Percentiles rank a stretch among this genome's conserved stretches.
Conservation (phyloP, 2,329 filamentous ascomycete genomes). For the Tolypocladium album region DNA sequence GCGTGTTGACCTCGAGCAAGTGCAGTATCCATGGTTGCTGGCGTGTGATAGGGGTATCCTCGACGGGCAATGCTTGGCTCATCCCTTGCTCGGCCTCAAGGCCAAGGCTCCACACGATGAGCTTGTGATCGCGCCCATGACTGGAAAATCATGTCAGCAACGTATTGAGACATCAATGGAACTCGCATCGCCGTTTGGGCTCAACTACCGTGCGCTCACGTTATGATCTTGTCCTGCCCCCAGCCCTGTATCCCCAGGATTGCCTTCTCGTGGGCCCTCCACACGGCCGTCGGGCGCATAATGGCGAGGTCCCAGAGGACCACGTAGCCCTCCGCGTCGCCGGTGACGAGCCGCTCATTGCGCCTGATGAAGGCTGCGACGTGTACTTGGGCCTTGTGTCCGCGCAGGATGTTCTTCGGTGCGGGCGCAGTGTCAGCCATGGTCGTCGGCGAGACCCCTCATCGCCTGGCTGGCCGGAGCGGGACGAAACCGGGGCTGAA, state of each 20-base stretch:
- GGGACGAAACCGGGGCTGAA: background rate
- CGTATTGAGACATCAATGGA: background rate
- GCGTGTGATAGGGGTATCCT: conserved; percentile 36
- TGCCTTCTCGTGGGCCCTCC: conserved; percentile 71
- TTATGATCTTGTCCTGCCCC: conserved; percentile 65
- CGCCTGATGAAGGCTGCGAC: conserved; percentile 58
- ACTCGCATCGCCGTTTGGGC: background rate
- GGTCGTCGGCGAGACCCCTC: background rate
- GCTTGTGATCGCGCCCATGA: conserved; percentile 80
- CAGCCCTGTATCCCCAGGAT: conserved; percentile 68
- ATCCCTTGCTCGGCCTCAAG: conserved; percentile 50
- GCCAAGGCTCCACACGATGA: conserved; percentile 73
- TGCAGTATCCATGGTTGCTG: conserved; percentile 78
- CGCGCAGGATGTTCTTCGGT: conserved; percentile 62
- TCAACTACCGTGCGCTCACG: conserved; percentile 44
- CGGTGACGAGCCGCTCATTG: conserved; percentile 72
- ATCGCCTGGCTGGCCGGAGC: background rate
- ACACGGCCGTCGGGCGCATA: conserved; percentile 73
- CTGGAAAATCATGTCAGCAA: conserved; percentile 31
- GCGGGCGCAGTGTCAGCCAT: conserved; percentile 20
- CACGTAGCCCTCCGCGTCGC: conserved; percentile 83
- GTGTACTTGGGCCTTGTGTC: conserved; percentile 74
- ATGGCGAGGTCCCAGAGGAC: conserved; percentile 76
- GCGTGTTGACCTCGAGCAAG: conserved; percentile 74
- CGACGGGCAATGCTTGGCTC: conserved; percentile 61